A percentile compares a stretch with the other conserved stretches of the same genome.
phyloP scores from a whole-genome alignment of 257 asterid genomes.

The Solanum chiquidenum region DNA sequence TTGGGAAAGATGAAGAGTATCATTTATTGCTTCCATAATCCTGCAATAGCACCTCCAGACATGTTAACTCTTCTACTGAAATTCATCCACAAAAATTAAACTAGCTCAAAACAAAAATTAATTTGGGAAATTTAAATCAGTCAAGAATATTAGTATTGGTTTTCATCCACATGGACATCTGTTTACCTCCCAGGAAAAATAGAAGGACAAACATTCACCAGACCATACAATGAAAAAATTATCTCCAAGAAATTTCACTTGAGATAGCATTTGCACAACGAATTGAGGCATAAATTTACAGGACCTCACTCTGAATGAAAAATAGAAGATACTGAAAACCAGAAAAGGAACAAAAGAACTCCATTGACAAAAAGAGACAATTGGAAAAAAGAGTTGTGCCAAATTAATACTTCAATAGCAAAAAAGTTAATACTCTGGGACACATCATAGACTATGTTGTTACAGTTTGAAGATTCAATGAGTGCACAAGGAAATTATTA shows the following conservation, averaged over 20 bases:
- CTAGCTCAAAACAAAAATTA: not conserved
- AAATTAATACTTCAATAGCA: not conserved
- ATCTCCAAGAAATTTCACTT: not conserved
- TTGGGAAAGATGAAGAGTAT: conserved; percentile 52
- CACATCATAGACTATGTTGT: not conserved
- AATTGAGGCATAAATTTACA: not conserved
- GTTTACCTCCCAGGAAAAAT: not conserved
- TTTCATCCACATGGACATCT: not conserved
- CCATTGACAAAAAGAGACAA: not conserved
- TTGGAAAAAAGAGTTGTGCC: not conserved
- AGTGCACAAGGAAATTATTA: not conserved
- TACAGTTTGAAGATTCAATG: not conserved
- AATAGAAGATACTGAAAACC: not conserved
- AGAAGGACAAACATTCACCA: not conserved
- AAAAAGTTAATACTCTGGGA: not conserved
- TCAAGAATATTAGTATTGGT: not conserved
- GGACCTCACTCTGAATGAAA: not conserved
- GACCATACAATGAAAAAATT: not conserved
- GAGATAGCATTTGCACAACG: not conserved
- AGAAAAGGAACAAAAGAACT: not conserved
- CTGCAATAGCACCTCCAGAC: conserved; percentile 40
- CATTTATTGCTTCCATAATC: conserved; percentile 76
- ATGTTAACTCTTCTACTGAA: conserved; percentile 2
- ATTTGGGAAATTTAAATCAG: not conserved
- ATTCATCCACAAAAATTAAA: not conserved